Base-by-base conservation (phyloP, 2,329 filamentous ascomycete genomes). In the Orbilia quercus region DNA sequence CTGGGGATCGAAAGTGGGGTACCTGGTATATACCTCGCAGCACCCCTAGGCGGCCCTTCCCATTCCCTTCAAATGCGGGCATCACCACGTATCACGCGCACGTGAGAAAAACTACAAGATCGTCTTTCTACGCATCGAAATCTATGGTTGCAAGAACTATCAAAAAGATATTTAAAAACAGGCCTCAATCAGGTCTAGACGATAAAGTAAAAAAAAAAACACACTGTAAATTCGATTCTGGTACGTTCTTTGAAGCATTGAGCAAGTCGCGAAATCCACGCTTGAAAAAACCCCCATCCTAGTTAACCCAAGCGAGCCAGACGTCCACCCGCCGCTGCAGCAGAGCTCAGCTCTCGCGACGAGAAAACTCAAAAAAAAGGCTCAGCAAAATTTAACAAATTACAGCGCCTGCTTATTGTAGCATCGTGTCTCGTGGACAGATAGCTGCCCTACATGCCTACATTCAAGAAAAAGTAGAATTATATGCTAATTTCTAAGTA, bases 401-500 rank as follows among this genome's bases (percentile, higher is more conserved):
- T 53, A 22, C 40, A 20, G 57, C n/a, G n/a, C 65, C 65, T 70
- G 55, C 65, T 62, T 62, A 57, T 70, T 70, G 55, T 57, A 57
- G 65, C 31, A 62, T 45, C 34, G 9, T 48, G 55, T 70, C 65
- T 70, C 65, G 65, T 70, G 65, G 38, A 50, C 65, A 59, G 38
- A 50, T 55, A 53, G n/a, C 36, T 31, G 36, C 55, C 48, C 16
- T 25, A 16, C n/a, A n/a, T n/a, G 18, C 18, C 28, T 31, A 31
- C 5, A 25, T 12, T 20, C 50, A 36, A 20, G 20, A 58, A 58
- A 23, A 44, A 25, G n/a, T 31, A 31, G 28, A 31, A 31, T 3
- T 42, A 12, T 12, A 14, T 42, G n/a, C 16, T n/a, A n/a, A n/a
- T n/a, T n/a, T n/a, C 11, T 18, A 12, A n/a, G 12, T 12, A 42